Base-by-base conservation (phyloP, 768 basidiomycete species). In the Tylopilus balloui region DNA sequence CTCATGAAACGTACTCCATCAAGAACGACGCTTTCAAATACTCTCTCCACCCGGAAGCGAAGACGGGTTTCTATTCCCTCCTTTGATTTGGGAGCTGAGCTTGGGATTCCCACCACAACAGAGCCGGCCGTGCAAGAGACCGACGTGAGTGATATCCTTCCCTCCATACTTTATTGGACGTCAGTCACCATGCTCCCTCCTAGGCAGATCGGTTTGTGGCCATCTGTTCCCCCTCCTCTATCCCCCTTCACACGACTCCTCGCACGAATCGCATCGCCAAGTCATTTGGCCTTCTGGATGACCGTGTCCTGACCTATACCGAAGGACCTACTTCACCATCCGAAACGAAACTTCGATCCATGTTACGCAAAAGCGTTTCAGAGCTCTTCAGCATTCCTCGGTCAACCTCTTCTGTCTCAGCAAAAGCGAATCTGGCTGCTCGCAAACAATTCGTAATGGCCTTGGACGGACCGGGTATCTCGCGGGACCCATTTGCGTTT, bases 191-290 rank as follows among this genome's bases (percentile, higher is more conserved):
- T 31, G 25, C 39, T 46, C 7, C 19, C 35, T 47, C 27, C 3
- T 43, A 84, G 83, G 72, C 77, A 34, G 83, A 85, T 55, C 73
- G 84, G 38, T 86, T 85, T 60, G 74, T 85, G 31, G 68, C 83
- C 2, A 67, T 70, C 6, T 75, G 79, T 14, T 77, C 79, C 6
- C 75, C 78, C 37, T 64, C 64, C 7, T 63, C 72, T 10, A 58
- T 82, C 8, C 83, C 84, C 4, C 74, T 86, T 39, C 76, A 80
- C 47, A 74, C 70, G 29, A 85, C 83, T 2, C 84, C 84, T 12
- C 78, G 84, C 15, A 82, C 84, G n/a, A 78, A 75, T 46, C 77
- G 84, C 19, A 81, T 85, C 38, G 79, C 81, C 55, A 77, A 78
- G 54, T 69, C 78, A 21, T 81, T 84, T 37, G 84, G 83, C 8